phyloP scores from a whole-genome alignment of 2,329 filamentous ascomycete genomes.

The Colletotrichum tanaceti region DNA sequence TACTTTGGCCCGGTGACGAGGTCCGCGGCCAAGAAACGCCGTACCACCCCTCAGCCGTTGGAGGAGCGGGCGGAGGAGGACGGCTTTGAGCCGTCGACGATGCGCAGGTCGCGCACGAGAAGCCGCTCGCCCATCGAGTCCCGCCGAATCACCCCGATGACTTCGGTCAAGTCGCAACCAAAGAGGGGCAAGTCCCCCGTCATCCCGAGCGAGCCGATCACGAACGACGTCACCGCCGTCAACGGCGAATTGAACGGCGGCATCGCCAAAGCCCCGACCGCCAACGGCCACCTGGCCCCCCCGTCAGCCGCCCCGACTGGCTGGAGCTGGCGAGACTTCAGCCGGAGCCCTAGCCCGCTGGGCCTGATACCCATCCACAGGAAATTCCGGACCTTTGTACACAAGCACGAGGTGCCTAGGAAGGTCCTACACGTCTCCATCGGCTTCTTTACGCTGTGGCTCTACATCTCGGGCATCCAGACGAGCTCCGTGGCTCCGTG shows the following conservation, averaged over 20 bases:
- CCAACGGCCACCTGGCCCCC: constrained; percentile 79
- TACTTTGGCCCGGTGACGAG: constrained; percentile 82
- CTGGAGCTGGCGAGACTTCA: constrained; percentile 88
- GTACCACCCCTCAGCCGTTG: constrained; percentile 69
- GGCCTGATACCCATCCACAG: constrained; percentile 95
- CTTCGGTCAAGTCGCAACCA: constrained; percentile 57
- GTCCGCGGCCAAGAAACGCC: constrained; percentile 72
- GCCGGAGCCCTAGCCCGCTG: constrained; percentile 89
- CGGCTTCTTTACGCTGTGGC: constrained; percentile 88
- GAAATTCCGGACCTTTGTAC: constrained; percentile 90
- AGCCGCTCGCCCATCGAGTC: constrained; percentile 75
- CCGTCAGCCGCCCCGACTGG: constrained; percentile 67
- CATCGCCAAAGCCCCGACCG: constrained; percentile 44
- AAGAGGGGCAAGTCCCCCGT: constrained; percentile 47
- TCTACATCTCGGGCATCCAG: constrained; percentile 85
- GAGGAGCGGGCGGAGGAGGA: constrained; percentile 62
- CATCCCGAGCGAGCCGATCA: constrained; percentile 41
- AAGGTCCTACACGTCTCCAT: constrained; percentile 96
- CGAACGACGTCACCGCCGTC: constrained; percentile 42
- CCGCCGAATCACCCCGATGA: constrained; percentile 65
- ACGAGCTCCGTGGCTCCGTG: constrained; percentile 83
- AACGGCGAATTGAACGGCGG: constrained; percentile 45
- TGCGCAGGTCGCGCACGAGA: constrained; percentile 73
- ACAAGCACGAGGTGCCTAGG: constrained; percentile 96
- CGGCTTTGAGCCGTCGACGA: constrained; percentile 55